Evolutionary conservation across 208 protist genomes (phyloP).

Genomic region (Tritrichomonas musculus): DNA sequence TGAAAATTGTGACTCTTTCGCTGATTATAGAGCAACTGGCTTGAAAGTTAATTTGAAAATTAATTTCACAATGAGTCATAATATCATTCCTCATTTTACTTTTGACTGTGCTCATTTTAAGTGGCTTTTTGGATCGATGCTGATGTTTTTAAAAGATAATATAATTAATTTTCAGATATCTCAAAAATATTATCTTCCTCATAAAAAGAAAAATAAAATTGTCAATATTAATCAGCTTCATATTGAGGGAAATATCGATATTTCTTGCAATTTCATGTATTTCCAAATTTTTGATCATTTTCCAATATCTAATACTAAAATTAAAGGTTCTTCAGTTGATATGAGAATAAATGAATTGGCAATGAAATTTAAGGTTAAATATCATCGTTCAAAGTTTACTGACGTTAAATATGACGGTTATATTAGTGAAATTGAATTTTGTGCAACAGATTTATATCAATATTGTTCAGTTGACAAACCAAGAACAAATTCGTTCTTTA

Average conservation of each 20-base stretch:
- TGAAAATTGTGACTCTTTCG: neutral
- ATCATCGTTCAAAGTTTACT: no score
- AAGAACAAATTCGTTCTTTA: no score
- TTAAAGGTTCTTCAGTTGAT: neutral
- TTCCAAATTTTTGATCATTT: neutral
- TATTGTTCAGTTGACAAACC: no score
- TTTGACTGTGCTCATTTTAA: neutral
- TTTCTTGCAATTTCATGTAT: neutral
- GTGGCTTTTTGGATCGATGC: neutral
- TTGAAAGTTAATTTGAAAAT: neutral
- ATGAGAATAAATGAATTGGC: no score
- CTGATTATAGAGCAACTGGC: neutral
- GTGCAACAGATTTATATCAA: no score
- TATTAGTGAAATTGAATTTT: no score
- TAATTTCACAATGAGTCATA: neutral
- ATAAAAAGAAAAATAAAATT: no score
- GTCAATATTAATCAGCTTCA: neutral
- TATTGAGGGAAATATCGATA: no score
- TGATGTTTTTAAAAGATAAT: neutral
- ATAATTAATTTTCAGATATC: neutral
- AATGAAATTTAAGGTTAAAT: no score
- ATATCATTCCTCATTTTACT: neutral
- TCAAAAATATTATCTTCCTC: neutral
- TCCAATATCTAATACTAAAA: neutral
- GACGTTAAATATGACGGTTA: no score